These are phyloP conservation scores for Cladosporium sp. DNA, from an alignment of 2,329 filamentous ascomycete species.

Conservation along the genomic window DNA sequence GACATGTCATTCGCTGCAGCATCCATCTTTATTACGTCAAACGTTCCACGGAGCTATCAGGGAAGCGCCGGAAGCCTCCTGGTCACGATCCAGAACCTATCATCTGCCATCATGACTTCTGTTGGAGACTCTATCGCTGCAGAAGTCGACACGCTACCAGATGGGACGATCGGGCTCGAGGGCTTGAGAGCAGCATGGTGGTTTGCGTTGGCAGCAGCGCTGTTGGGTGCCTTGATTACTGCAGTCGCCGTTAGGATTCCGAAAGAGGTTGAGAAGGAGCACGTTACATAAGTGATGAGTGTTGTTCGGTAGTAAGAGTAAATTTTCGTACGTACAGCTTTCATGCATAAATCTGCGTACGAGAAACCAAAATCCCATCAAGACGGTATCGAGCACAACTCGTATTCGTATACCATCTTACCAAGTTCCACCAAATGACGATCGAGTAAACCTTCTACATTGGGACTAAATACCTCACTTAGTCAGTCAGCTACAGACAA, in stretches of 20 bases:
- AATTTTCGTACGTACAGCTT: background rate
- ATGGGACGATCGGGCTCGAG: constrained; percentile 30
- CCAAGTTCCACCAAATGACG: background rate
- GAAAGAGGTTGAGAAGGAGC: constrained; percentile 36
- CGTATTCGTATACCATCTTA: background rate
- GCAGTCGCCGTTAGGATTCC: constrained; percentile 31
- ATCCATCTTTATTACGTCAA: constrained; percentile 52
- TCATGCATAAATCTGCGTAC: too few relatives aligned
- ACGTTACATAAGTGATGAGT: constrained; percentile 24
- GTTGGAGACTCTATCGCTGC: constrained; percentile 32
- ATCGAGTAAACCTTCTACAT: background rate
- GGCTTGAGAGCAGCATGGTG: constrained; percentile 34
- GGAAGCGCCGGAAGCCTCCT: constrained; percentile 49
- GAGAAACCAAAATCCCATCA: background rate
- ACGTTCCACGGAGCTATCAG: constrained; percentile 49
- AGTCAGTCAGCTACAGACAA: background rate
- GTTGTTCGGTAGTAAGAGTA: background rate
- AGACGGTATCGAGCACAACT: background rate
- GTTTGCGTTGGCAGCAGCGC: constrained; percentile 28
- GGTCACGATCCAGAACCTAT: constrained; percentile 51
- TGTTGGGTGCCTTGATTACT: constrained; percentile 29
- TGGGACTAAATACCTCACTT: background rate
- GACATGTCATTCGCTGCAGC: constrained; percentile 51
- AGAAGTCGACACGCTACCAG: constrained; percentile 26
- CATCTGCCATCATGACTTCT: constrained; percentile 44